A percentile compares a stretch with the other conserved stretches of the same genome.
Evolutionary conservation across 2,329 filamentous ascomycete species (phyloP).

Genomic region (Cordyceps cateniannulata): DNA sequence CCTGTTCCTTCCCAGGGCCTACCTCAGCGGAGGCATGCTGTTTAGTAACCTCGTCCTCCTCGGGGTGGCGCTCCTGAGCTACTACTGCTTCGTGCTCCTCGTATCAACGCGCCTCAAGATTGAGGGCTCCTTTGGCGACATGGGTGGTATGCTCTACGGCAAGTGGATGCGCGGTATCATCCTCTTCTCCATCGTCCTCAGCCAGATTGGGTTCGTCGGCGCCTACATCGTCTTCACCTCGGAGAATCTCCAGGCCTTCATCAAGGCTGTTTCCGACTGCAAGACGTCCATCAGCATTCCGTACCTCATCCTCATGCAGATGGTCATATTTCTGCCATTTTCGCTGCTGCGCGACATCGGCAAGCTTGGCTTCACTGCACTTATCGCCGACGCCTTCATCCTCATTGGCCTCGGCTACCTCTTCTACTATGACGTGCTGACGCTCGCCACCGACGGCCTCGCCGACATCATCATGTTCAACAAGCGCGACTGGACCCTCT

Average conservation of each 20-base stretch:
- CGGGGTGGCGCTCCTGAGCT: conserved; percentile 77
- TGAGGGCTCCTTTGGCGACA: conserved; percentile 94
- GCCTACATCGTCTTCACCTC: conserved; percentile 97
- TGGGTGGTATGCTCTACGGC: conserved; percentile 87
- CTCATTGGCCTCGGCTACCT: conserved; percentile 86
- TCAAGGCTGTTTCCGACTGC: conserved; percentile 85
- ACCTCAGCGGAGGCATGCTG: conserved; percentile 93
- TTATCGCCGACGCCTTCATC: conserved; percentile 92
- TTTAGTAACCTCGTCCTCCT: conserved; percentile 93
- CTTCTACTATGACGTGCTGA: conserved; percentile 90
- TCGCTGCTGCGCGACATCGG: conserved; percentile 94
- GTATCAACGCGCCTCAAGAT: conserved; percentile 80
- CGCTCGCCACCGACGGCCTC: conserved; percentile 68
- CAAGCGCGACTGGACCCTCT: conserved; percentile 85
- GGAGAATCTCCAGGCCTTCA: conserved; percentile 91
- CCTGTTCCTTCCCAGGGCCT: conserved; percentile 85
- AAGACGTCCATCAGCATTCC: conserved; percentile 78
- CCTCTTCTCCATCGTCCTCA: conserved; percentile 85
- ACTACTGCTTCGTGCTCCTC: conserved; percentile 94
- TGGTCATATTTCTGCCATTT: conserved; percentile 90
- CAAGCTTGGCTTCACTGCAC: conserved; percentile 90
- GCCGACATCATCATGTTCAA: conserved; percentile 91
- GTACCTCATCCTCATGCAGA: conserved; percentile 87
- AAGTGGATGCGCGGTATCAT: conserved; percentile 85
- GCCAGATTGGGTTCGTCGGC: conserved; percentile 89